Base-by-base conservation (phyloP, 257 asterid genomes). In the Forsythia viridissima region DNA sequence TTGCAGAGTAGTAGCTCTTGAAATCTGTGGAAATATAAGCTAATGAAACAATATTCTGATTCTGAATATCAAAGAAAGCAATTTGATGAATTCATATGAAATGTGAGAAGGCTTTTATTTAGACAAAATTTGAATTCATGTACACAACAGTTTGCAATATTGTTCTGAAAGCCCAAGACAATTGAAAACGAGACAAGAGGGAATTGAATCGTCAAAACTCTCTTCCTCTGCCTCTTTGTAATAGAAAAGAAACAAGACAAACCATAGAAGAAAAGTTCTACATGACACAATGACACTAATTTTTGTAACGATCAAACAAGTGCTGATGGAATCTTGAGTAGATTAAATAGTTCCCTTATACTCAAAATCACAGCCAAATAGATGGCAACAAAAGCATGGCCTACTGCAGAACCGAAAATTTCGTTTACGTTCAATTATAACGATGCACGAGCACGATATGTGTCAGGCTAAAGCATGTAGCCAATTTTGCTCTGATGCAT, bases 1-100 rank as follows among this genome's bases (percentile, higher is more conserved):
- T 59, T 81, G 86, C 24, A 87, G 75, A 75, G 91, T 83, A 75
- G 78, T 41, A 42, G 91, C 88, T 76, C 79, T 70, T 34, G 91
- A 83, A 39, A 87, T 78, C 88, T 85, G 80, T 69, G 37, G 46
- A 42, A 74, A 38, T 40, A 4, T 37, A 67, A 55, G 65, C 3
- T 18, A 5, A 55, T 18, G 65, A n/a, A 16, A 55, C 16, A 18
- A 15, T 18, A 6, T 18, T 18, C 11, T 6, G 65, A 4, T 55
- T 55, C 65, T 55, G 3, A 55, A 12, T 13, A 42, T 5, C 8
- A 21, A 42, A 3, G 16, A 24, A 6, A 55, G 65, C 65, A 5
- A 55, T 0, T 15, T 15, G 65, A 55, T 55, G 24, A 15, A 55
- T 55, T 55, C 30, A 55, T 6, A 16, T 51, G 20, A 18, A 51